Conservation (phyloP, 345 rosid genomes). For the Salix purpurea region DNA sequence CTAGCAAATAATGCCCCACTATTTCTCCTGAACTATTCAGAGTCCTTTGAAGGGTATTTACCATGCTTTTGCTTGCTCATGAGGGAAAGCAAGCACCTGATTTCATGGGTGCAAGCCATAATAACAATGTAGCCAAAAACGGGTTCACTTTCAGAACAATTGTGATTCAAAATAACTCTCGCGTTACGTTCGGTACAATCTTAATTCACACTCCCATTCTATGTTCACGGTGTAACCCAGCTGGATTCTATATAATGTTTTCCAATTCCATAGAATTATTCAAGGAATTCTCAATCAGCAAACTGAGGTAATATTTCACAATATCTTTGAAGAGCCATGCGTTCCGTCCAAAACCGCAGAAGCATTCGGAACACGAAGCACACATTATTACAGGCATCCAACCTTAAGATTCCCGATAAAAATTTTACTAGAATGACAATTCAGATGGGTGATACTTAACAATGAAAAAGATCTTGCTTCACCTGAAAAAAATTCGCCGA, state of each 20-base stretch:
- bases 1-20: not conserved
- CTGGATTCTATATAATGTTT: not conserved
- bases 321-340: not conserved
- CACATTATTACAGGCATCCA: not conserved
- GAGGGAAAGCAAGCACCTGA: not conserved
- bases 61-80: not conserved
- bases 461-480: not conserved
- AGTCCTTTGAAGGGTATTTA: not conserved
- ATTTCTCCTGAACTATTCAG: not conserved
- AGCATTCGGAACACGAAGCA: not conserved
- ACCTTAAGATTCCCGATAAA: not conserved
- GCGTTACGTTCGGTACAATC: not conserved
- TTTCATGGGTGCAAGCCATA: not conserved
- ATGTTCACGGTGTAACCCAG: not conserved
- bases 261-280: not conserved
- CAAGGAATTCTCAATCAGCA: not conserved
- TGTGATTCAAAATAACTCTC: not conserved
- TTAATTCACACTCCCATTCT: not conserved
- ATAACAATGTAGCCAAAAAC: not conserved
- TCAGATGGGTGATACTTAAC: not conserved
- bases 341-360: not conserved
- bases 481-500: not conserved
- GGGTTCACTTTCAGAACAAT: not conserved
- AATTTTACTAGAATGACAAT: not conserved
- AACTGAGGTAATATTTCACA: not conserved